Base-by-base conservation (phyloP, 306 rosid species). In the Acacia confusa region DNA sequence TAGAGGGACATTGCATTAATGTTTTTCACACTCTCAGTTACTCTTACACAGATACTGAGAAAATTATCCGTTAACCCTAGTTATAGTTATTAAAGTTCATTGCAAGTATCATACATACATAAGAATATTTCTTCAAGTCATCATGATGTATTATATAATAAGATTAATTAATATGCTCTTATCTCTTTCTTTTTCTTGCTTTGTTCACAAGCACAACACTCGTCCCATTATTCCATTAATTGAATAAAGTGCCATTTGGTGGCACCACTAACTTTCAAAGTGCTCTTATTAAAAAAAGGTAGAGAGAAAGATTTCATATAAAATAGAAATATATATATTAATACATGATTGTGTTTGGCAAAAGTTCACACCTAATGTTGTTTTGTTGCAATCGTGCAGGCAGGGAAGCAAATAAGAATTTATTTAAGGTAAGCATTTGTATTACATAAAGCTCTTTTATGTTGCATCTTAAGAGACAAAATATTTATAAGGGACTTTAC, bases 341-440 rank as follows among this genome's bases (percentile, higher is more conserved):
- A 83, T 60, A 50, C 15, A 28, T 28, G 69, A 13, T 13, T 15
- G 8, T 69, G 85, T 81, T 84, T 81, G 80, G 82, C 30, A 25
- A 78, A 75, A 71, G 53, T 61, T 38, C 55, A 22, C 44, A 5
- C 82, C 79, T 78, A 64, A 74, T 20, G 4, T 13, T 11, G 16
- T 20, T 52, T 25, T 87, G 88, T 81, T 87, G 36, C 90, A 87
- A 15, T 84, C 75, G 43, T 75, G 90, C 90, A 87, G 90, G 90
- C 90, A 87, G 86, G n/a, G 75, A 69, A 87, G 87, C 87, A 78
- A 78, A 82, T 84, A 87, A 75, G 86, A 87, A 84, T 87, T 53
- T 74, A 74, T 74, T 67, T 36, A n/a, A 40, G 44, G 75, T 78
- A 75, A 78, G 67, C 52, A 64, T 44, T 25, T 4, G 15, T 68